These are phyloP conservation scores for Chlorociboria aeruginascens DNA, from an alignment of 495 filamentous ascomycete genomes.

Conservation along the genomic window DNA sequence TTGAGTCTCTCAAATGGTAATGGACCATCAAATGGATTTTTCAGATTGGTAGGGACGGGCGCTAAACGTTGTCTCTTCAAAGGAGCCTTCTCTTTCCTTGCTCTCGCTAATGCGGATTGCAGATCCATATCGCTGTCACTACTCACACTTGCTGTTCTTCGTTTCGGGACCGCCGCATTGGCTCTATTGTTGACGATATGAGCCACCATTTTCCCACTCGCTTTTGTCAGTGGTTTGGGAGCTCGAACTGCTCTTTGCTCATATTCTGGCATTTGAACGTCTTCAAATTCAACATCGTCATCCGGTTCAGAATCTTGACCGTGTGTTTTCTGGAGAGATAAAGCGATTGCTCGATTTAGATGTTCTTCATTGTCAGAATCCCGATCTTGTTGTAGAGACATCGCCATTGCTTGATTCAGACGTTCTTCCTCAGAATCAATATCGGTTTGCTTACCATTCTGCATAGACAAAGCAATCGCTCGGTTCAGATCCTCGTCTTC, in stretches of 20 bases:
- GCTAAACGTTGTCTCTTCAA: slow-evolving; percentile 15
- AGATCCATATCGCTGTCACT: slow-evolving; percentile 56
- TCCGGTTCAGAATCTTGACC: slow-evolving; percentile 15
- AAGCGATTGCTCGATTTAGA: slow-evolving; percentile 19
- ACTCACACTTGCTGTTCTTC: slow-evolving; percentile 27
- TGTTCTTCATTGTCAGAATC: slow-evolving; percentile 23
- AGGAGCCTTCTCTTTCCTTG: slow-evolving; percentile 31
- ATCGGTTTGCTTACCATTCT: slow-evolving; percentile 19
- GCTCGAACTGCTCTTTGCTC: slow-evolving; percentile 41
- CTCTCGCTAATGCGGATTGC: slow-evolving; percentile 41
- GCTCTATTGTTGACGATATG: slow-evolving; percentile 51
- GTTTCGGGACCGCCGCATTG: slow-evolving; percentile 36
- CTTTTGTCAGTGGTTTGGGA: slow-evolving; percentile 36
- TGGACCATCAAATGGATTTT: slow-evolving; percentile 59
- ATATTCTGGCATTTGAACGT: slow-evolving; percentile 36
- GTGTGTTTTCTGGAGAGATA: slow-evolving; percentile 20
- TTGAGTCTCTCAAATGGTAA: slow-evolving; percentile 83
- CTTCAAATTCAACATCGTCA: slow-evolving; percentile 34
- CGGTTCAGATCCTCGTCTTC: slow-evolving; percentile 69
- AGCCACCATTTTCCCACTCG: slow-evolving; percentile 45
- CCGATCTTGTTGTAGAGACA: slow-evolving; percentile 54
- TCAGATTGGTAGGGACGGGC: slow-evolving; percentile 25
- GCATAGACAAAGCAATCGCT: slow-evolving; percentile 68
- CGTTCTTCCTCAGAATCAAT: slow-evolving; percentile 60
- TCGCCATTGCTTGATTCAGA: slow-evolving; percentile 65